These are phyloP conservation scores for Xylariaceae sp. DNA, from an alignment of 2,329 filamentous ascomycete genomes.

Conservation along the genomic window DNA sequence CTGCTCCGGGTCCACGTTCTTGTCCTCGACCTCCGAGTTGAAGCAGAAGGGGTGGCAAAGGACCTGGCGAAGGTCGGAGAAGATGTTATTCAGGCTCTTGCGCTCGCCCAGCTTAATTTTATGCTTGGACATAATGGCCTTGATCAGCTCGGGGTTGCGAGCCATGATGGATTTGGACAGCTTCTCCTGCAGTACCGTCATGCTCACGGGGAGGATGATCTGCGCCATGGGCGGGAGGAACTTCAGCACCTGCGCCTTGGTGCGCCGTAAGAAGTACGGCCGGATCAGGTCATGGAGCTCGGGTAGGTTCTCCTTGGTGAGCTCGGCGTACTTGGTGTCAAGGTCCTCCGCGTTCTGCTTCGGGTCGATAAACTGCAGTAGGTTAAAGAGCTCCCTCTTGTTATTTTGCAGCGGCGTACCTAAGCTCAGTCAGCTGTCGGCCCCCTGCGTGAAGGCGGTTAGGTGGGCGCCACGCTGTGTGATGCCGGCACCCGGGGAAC, in stretches of 20 bases:
- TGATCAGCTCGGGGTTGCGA: conserved; percentile 83
- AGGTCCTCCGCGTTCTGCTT: conserved; percentile 60
- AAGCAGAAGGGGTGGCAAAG: conserved; percentile 96
- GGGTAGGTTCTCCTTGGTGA: conserved; percentile 75
- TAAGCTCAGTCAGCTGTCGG: conserved; percentile 18
- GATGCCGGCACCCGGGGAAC: not conserved
- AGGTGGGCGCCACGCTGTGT: too few relatives aligned
- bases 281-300: conserved; percentile 78
- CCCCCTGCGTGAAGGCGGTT: too few relatives aligned
- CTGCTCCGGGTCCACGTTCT: conserved; percentile 47
- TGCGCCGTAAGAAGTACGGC: conserved; percentile 63
- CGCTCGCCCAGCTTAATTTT: conserved; percentile 64
- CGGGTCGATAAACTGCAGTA: conserved; percentile 88
- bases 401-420: conserved; percentile 92
- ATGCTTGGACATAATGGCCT: conserved; percentile 68
- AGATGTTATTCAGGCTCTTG: conserved; percentile 81
- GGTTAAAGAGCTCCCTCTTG: conserved; percentile 86
- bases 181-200: conserved; percentile 89
- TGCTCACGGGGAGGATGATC: conserved; percentile 91
- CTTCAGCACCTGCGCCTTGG: conserved; percentile 82
- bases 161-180: conserved; percentile 89
- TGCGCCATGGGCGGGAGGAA: conserved; percentile 91
- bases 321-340: conserved; percentile 66
- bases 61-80: conserved; percentile 91
- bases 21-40: conserved; percentile 82